Evolutionary conservation across 352 stramenopile genomes (phyloP), one percentile per base, ranked within the genome.

Genomic region (Saprolegnia parasitica): DNA sequence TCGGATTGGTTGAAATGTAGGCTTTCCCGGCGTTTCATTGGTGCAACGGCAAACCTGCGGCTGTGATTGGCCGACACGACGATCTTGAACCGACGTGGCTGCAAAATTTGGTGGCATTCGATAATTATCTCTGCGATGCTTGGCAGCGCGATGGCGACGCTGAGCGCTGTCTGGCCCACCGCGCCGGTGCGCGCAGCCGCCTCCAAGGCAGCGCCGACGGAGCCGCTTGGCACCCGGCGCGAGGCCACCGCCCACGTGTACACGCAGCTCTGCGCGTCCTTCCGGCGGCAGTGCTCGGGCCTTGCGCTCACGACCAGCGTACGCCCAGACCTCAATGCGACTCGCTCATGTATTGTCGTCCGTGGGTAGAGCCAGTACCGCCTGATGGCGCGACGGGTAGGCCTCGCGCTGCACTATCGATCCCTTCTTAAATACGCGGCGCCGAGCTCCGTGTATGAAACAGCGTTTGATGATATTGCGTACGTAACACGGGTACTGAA

Each of bases 351-450:
- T n/a, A 35, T 2, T 5, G 5, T 35, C 29, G 2, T 5, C 5
- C 29, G 29, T 35, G 29, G 3, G 21, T 67, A 67, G 58, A 56
- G 1, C 23, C 50, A 39, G 10, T 54, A 55, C n/a, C n/a, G 54
- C 13, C 40, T 39, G 21, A 42, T 55, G n/a, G 18, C 40, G 15
- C 6, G 5, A 24, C 58, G 42, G 21, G 49, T 67, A 21, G 50
- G 54, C 21, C 40, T 24, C 21, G 39, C 20, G 23, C 24, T 67
- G 15, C 58, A 23, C 58, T 67, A 56, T 23, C 32, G 52, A 21
- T 56, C 58, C 11, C 58, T 67, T 40, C 6, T 56, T n/a, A 16
- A 56, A 20, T 42, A 67, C 21, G 21, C 23, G 16, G 37, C 42
- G 1, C 11, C 11, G 42, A 49, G 13, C 11, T n/a, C 42, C 1